These are phyloP conservation scores for Neopestalotiopsis rosae DNA, from an alignment of 2,329 filamentous ascomycete species.

Conservation along the genomic window DNA sequence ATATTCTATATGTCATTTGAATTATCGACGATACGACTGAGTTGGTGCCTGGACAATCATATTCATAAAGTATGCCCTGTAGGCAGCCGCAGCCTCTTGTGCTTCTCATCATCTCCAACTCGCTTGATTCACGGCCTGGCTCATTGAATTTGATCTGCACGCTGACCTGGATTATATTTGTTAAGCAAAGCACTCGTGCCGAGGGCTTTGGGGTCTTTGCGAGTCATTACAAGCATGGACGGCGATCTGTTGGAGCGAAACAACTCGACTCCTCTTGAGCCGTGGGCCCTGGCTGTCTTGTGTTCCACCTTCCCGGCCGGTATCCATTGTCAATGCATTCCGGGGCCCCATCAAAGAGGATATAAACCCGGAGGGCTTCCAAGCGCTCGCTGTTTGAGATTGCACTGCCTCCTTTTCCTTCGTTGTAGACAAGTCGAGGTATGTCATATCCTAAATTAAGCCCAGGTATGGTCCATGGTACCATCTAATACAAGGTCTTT, in stretches of 20 bases:
- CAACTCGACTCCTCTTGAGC: background rate
- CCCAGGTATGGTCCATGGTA: background rate
- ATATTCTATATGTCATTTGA: too few relatives aligned
- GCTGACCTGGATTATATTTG: too few relatives aligned
- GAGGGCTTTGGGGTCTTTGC: background rate
- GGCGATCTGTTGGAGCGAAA: background rate
- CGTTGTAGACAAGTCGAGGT: background rate
- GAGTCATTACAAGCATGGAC: background rate
- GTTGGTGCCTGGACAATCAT: too few relatives aligned
- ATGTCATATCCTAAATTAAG: background rate
- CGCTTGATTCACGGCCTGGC: too few relatives aligned
- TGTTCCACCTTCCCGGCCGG: background rate
- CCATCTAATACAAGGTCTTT: background rate
- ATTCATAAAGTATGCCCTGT: too few relatives aligned
- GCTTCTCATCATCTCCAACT: too few relatives aligned
- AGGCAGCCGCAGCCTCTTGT: too few relatives aligned
- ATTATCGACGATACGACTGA: too few relatives aligned
- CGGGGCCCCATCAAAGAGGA: background rate
- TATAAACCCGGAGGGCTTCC: background rate
- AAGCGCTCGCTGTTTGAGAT: background rate
- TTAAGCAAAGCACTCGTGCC: background rate
- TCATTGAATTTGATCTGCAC: too few relatives aligned
- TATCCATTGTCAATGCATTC: background rate
- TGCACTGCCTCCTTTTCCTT: background rate
- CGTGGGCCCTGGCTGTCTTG: background rate